Evolutionary conservation across 768 basidiomycete species (phyloP).

Genomic region (Vishniacozyma victoriae): DNA sequence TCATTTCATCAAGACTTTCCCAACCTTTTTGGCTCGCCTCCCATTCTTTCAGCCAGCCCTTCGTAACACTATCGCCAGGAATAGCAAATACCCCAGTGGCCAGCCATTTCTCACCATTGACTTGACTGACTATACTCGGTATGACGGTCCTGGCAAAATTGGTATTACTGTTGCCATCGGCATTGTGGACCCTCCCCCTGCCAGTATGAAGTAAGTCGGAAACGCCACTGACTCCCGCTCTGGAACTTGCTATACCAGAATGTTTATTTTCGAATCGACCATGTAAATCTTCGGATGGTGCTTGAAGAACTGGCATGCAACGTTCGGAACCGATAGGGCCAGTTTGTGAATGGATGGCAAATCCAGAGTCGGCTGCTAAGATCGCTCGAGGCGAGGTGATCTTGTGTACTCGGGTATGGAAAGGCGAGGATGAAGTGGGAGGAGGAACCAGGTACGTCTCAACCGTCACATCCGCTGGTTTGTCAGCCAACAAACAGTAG

Average conservation of each 20-base stretch:
- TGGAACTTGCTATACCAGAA: slow-evolving; percentile 23
- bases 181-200: slow-evolving; percentile 52
- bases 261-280: not conserved
- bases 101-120: slow-evolving; percentile 55
- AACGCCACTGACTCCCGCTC: slow-evolving; percentile 6
- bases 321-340: slow-evolving; percentile 11
- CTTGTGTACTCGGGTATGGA: slow-evolving; percentile 65
- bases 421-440: slow-evolving; percentile 54
- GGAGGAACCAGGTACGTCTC: slow-evolving; percentile 72
- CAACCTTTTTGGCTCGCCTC: slow-evolving; percentile 4
- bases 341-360: slow-evolving; percentile 62
- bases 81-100: slow-evolving; percentile 61
- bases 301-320: not conserved
- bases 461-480: slow-evolving; percentile 55
- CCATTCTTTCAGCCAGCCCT: slow-evolving; percentile 11
- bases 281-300: slow-evolving; percentile 40
- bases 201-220: slow-evolving; percentile 47
- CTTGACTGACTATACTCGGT: slow-evolving; percentile 57
- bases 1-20: slow-evolving; percentile 3
- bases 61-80: slow-evolving; percentile 37
- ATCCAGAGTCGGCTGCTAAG: slow-evolving; percentile 61
- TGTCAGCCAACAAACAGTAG: not conserved
- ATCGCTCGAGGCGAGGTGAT: slow-evolving; percentile 54
- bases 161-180: slow-evolving; percentile 66
- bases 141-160: slow-evolving; percentile 61